Conservation (phyloP, 371 early-diverging fungal species). For the Fennellomyces sp. region DNA sequence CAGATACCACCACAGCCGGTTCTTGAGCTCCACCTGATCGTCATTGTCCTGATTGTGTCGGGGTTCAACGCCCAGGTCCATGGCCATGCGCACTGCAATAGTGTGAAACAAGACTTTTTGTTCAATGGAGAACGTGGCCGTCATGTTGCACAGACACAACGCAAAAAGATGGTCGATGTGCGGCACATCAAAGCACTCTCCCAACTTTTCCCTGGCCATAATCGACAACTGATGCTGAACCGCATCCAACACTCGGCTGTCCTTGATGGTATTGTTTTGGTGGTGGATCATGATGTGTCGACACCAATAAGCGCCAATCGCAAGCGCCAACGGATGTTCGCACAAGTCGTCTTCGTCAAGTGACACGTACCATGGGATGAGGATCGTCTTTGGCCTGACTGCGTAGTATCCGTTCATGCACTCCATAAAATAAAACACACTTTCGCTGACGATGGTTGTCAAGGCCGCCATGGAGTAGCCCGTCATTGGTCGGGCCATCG, state of each 20-base stretch:
- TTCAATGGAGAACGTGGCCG: conserved; percentile 18
- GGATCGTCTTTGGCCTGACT: conserved; percentile 20
- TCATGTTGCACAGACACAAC: conserved; percentile 28
- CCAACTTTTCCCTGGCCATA: conserved; percentile 24
- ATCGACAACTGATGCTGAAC: conserved; percentile 24
- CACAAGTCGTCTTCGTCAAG: conserved; percentile 13
- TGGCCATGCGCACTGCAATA: conserved; percentile 30
- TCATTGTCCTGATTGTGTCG: not conserved
- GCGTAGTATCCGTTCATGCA: conserved; percentile 41
- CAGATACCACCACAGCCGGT: conserved; percentile 35
- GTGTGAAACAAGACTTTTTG: conserved; percentile 31
- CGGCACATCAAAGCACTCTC: conserved; percentile 34
- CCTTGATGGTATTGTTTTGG: conserved; percentile 14
- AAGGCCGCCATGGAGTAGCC: not conserved
- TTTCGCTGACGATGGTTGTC: conserved; percentile 20
- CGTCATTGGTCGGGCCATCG: not conserved
- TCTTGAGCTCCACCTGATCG: conserved; percentile 21
- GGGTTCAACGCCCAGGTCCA: conserved; percentile 20
- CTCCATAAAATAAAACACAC: conserved; percentile 20
- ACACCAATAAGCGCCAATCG: conserved; percentile 29
- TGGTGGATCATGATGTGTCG: conserved; percentile 34
- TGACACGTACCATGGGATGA: conserved; percentile 22
- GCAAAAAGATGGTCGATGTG: conserved; percentile 26
- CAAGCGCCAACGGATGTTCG: conserved; percentile 22
- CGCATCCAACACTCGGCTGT: conserved; percentile 21